Conservation (phyloP, 345 rosid species). For the Populus davidiana region DNA sequence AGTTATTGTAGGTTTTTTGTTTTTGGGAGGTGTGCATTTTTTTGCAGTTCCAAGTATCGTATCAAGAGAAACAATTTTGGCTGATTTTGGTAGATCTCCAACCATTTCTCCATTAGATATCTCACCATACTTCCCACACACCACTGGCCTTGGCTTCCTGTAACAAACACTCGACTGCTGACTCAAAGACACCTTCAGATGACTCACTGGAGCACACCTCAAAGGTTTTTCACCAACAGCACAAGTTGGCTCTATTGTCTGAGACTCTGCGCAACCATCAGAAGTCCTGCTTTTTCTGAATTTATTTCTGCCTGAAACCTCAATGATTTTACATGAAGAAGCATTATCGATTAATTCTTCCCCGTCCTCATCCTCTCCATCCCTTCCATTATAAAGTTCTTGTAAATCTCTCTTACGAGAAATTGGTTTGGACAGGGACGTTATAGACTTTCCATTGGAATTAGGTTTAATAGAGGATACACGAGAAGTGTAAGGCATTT, state of each 20-base stretch:
- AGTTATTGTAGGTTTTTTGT: conserved; percentile 17
- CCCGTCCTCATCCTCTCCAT: conserved; percentile 5
- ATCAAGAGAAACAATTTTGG: conserved; percentile 45
- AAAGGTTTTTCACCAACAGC: conserved; percentile 12
- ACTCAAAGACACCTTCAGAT: conserved; percentile 17
- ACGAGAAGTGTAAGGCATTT: conserved; percentile 10
- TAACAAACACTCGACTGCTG: conserved; percentile 16
- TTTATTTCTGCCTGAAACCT: conserved; percentile 27
- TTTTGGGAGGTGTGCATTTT: conserved; percentile 25
- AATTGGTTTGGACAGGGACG: conserved; percentile 20
- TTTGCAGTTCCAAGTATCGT: conserved; percentile 31
- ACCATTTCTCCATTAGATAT: conserved; percentile 25
- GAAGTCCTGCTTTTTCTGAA: conserved; percentile 12
- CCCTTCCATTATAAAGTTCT: conserved; percentile 18
- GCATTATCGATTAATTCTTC: conserved; percentile 1
- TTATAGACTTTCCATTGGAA: conserved; percentile 15
- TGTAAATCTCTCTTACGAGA: conserved; percentile 32
- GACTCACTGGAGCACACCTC: conserved; percentile 2
- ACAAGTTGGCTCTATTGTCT: conserved; percentile 10
- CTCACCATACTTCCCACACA: conserved; percentile 46
- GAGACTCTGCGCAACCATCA: conserved; percentile 10
- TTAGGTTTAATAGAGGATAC: conserved; percentile 8
- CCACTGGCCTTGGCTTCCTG: conserved; percentile 38
- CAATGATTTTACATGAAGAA: conserved; percentile 7
- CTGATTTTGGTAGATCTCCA: conserved; percentile 22